Evolutionary conservation across 441 rosid genomes (phyloP), one percentile per base, ranked within the genome.

Genomic region (Arabidopsis hybrid): DNA sequence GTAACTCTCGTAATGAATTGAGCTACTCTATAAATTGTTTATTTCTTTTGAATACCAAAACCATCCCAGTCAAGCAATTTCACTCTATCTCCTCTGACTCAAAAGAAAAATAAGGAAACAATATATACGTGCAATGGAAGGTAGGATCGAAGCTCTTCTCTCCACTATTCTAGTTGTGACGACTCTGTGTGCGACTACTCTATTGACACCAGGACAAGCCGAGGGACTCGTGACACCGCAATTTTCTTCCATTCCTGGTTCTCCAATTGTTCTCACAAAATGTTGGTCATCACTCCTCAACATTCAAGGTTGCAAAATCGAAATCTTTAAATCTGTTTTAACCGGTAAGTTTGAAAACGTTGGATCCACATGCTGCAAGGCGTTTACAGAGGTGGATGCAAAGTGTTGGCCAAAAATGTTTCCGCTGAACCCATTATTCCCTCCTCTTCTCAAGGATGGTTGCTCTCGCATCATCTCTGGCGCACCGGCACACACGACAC

Each of bases 371-470:
- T 69, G 73, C 9, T 58, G 73, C 57, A 58, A 69, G 3, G 65
- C 6, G 21, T 69, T 69, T 57, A 7, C 4, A 1, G 57, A 31
- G 26, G 35, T 69, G 26, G 73, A 57, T 57, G 46, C 18, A 34
- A 67, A 53, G 36, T 53, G 72, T 67, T 53, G 72, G 72, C 52
- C 71, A 39, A 43, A 56, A 16, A 55, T 67, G 72, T 55, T 67
- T 55, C 42, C 71, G 1, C 1, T 67, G 34, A 42, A 67, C 42
- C 63, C 63, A 2, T 42, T 55, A 1, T 60, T 60, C 32, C 49
- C 55, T 63, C 55, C 21, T 46, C 47, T 65, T 12, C 59, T 65
- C 13, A 65, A 65, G 5, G 8, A 50, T 50, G 18, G 0, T 1
- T 65, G 69, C 5, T 11, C 69, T 65, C 69, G 12, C 7, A 50